Conservation (phyloP, 2,329 filamentous ascomycete genomes). For the Fusarium marasasianum region DNA sequence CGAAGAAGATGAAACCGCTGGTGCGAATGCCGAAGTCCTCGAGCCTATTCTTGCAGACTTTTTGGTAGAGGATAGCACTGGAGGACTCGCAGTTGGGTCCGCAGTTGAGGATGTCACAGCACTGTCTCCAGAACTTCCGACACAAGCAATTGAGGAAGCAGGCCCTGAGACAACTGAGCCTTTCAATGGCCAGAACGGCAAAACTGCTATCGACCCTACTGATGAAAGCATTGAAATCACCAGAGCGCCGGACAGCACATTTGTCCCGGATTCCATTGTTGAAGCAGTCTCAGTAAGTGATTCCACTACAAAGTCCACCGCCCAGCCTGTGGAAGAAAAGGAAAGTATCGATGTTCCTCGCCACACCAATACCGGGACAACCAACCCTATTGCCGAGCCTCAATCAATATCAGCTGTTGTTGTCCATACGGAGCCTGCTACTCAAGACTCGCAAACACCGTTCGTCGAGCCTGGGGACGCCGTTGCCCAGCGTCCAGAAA, state of each 20-base stretch:
- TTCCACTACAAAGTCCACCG: background rate
- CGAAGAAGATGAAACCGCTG: background rate
- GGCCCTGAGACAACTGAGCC: conserved; percentile 7
- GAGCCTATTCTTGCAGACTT: background rate
- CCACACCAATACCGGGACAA: background rate
- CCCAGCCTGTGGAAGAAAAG: background rate
- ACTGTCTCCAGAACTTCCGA: background rate
- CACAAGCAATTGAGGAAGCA: background rate
- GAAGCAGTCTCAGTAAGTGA: background rate
- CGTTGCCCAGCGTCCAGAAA: conserved; percentile 25
- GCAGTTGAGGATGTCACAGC: background rate
- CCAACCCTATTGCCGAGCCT: conserved; percentile 3
- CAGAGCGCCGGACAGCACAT: background rate
- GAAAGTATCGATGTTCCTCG: background rate
- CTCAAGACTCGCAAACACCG: background rate
- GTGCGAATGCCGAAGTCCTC: background rate
- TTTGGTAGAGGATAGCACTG: background rate
- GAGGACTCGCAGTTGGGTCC: background rate
- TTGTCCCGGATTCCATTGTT: background rate
- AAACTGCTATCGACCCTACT: background rate
- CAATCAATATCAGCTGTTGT: background rate
- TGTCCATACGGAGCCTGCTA: background rate
- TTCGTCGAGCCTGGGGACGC: background rate
- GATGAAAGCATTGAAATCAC: background rate
- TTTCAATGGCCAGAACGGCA: background rate